phyloP scores from a whole-genome alignment of 139 green algal species.

The Coelastrella sp. region DNA sequence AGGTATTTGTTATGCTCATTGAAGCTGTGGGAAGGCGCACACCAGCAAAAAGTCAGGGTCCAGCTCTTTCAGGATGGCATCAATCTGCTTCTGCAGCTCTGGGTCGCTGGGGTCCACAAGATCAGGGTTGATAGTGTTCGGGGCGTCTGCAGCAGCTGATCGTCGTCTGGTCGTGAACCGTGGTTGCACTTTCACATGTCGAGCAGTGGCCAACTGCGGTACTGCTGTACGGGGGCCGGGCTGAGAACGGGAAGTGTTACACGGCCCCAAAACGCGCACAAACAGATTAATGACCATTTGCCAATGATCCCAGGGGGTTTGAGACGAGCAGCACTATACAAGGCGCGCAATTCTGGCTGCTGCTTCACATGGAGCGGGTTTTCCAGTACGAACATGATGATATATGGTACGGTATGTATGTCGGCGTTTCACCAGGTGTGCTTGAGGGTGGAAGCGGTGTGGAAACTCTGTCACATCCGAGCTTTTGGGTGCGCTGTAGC shows the following conservation, averaged over 20 bases:
- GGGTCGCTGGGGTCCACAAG: slow-evolving; percentile 19
- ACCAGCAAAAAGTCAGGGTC: slow-evolving; percentile 26
- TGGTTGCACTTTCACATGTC: neutral
- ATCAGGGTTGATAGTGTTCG: neutral
- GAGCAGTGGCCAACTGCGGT: neutral
- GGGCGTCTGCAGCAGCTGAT: neutral
- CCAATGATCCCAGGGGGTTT: too few relatives aligned
- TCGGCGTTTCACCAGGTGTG: too few relatives aligned
- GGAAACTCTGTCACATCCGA: too few relatives aligned
- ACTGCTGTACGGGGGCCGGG: neutral
- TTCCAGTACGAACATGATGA: too few relatives aligned
- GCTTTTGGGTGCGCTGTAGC: too few relatives aligned
- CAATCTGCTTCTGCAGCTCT: slow-evolving; percentile 32
- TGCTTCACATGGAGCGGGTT: too few relatives aligned
- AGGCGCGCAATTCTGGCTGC: too few relatives aligned
- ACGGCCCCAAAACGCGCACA: neutral
- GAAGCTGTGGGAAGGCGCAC: neutral
- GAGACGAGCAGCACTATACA: too few relatives aligned
- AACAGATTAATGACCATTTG: neutral
- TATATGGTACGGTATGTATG: too few relatives aligned
- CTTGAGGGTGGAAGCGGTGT: too few relatives aligned
- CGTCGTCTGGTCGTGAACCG: neutral
- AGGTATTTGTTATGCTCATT: neutral
- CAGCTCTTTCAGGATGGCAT: slow-evolving; percentile 33
- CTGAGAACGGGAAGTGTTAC: neutral